These are phyloP conservation scores for Capronia coronata DNA, from an alignment of 2,329 filamentous ascomycete species.

Conservation along the genomic window DNA sequence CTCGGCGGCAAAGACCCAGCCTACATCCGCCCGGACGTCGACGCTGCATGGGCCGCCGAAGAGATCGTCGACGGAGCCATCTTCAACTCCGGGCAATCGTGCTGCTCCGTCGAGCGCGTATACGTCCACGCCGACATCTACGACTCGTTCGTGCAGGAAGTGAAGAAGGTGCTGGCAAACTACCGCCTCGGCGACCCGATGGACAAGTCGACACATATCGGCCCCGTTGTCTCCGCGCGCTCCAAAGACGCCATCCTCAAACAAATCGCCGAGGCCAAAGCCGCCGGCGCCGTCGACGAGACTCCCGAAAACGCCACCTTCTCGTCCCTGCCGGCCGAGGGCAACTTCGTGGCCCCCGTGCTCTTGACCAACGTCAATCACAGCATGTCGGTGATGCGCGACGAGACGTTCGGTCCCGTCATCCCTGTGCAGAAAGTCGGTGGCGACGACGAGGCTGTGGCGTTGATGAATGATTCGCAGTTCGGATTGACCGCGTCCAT, in stretches of 20 bases:
- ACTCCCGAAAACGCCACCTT: constrained; percentile 81
- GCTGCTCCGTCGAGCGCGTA: constrained; percentile 84
- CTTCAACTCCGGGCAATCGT: constrained; percentile 98
- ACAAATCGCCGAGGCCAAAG: constrained; percentile 75
- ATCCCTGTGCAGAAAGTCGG: constrained; percentile 85
- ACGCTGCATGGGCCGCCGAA: constrained; percentile 82
- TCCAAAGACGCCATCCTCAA: constrained; percentile 68
- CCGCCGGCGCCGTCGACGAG: constrained; percentile 74
- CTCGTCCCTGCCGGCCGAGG: constrained; percentile 59
- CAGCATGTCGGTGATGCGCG: constrained; percentile 79
- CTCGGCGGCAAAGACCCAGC: constrained; percentile 93
- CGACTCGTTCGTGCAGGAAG: constrained; percentile 70
- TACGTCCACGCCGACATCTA: constrained; percentile 84
- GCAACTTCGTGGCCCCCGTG: constrained; percentile 84
- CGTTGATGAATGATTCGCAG: constrained; percentile 88
- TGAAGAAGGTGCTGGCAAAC: constrained; percentile 69
- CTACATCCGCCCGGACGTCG: constrained; percentile 78
- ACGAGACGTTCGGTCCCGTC: constrained; percentile 91
- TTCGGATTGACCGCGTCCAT: constrained; percentile 94
- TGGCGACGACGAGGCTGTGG: constrained; percentile 71
- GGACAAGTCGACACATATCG: constrained; percentile 70
- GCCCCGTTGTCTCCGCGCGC: constrained; percentile 77
- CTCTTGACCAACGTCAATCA: constrained; percentile 74
- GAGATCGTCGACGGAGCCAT: constrained; percentile 94
- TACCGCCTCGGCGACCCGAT: constrained; percentile 88